Percentiles rank a stretch among this genome's conserved stretches.
phyloP scores from a whole-genome alignment of 805 yeast species.

The Tetrapisispora nanseiensis region DNA sequence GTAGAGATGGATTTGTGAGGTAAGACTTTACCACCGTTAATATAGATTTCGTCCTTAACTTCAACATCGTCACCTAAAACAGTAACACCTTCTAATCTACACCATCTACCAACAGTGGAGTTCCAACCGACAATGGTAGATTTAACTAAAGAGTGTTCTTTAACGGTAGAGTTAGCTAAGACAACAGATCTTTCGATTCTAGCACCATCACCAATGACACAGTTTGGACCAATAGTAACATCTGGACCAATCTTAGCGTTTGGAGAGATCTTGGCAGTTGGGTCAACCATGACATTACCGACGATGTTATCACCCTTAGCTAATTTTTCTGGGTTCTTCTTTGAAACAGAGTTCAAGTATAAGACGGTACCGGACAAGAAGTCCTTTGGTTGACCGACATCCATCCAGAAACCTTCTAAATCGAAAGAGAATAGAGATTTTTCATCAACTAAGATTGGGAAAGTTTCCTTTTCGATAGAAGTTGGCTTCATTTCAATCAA shows the following conservation, averaged over 20 bases:
- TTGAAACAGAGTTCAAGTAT: conserved; percentile 77
- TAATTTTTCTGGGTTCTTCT: conserved; percentile 65
- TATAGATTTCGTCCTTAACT: conserved; percentile 95
- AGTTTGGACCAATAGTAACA: conserved; percentile 96
- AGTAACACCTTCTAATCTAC: conserved; percentile 94
- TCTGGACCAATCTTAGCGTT: conserved; percentile 96
- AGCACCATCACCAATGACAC: conserved; percentile 93
- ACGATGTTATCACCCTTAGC: conserved; percentile 63
- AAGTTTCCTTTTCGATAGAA: conserved; percentile 98
- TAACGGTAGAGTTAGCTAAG: conserved; percentile 80
- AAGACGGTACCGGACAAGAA: conserved; percentile 92
- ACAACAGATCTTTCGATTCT: conserved; percentile 94
- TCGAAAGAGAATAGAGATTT: conserved; percentile 89
- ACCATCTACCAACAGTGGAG: conserved; percentile 97
- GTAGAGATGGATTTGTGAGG: conserved; percentile 96
- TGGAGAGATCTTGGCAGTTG: conserved; percentile 87
- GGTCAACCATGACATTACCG: conserved; percentile 89
- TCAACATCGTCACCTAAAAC: conserved; percentile 99
- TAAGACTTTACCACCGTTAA: conserved; percentile 97
- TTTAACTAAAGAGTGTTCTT: conserved; percentile 96
- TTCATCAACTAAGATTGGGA: conserved; percentile 89
- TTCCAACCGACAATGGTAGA: conserved; percentile 99
- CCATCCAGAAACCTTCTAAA: conserved; percentile 99
- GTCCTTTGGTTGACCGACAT: conserved; percentile 99
- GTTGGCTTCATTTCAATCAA: conserved; percentile 97